Conservation (phyloP, 495 filamentous ascomycete genomes). For the Hyphodiscus hymeniophilus region DNA sequence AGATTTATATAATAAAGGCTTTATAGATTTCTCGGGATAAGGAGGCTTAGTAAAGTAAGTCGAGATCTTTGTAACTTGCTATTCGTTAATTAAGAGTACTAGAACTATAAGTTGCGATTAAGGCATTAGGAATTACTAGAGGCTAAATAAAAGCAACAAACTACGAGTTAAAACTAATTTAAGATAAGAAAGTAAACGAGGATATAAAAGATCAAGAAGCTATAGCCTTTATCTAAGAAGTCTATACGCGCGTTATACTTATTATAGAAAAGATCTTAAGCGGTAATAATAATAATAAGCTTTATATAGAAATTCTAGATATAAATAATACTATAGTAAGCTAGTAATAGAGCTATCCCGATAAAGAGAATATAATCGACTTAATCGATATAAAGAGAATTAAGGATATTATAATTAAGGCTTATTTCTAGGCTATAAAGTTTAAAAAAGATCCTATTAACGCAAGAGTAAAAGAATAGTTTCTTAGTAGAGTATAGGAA, state of each 20-base stretch:
- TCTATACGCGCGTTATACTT: slow-evolving; percentile 2
- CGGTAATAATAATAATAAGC: slow-evolving; percentile 9
- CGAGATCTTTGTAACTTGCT: slow-evolving; percentile 3
- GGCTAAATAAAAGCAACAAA: slow-evolving; percentile 11
- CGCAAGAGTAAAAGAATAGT: slow-evolving; percentile 13
- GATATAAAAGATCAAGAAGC: slow-evolving; percentile 7
- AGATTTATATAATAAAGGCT: slow-evolving; percentile 9
- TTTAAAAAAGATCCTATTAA: slow-evolving; percentile 14
- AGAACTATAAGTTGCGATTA: slow-evolving; percentile 11
- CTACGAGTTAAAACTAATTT: slow-evolving; percentile 9
- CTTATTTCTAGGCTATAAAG: slow-evolving; percentile 11
- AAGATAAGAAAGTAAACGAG: slow-evolving; percentile 6
- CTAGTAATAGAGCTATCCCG: slow-evolving; percentile 8
- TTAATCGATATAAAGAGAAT: slow-evolving; percentile 15
- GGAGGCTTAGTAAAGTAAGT: slow-evolving; percentile 9
- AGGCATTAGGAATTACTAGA: slow-evolving; percentile 13
- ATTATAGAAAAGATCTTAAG: slow-evolving; percentile 10
- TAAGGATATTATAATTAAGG: slow-evolving; percentile 13
- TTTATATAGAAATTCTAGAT: slow-evolving; percentile 12
- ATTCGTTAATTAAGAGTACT: slow-evolving; percentile 2
- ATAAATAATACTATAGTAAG: slow-evolving; percentile 9
- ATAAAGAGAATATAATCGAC: slow-evolving; percentile 10
- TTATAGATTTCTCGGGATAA: slow-evolving; percentile 9
- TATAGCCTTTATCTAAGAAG: slow-evolving; percentile 6
- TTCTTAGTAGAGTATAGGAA: slow-evolving; percentile 14